Evolutionary conservation across 257 asterid species (phyloP), one percentile per base, ranked within the genome.

Genomic region (Rubia yunnanensis): DNA sequence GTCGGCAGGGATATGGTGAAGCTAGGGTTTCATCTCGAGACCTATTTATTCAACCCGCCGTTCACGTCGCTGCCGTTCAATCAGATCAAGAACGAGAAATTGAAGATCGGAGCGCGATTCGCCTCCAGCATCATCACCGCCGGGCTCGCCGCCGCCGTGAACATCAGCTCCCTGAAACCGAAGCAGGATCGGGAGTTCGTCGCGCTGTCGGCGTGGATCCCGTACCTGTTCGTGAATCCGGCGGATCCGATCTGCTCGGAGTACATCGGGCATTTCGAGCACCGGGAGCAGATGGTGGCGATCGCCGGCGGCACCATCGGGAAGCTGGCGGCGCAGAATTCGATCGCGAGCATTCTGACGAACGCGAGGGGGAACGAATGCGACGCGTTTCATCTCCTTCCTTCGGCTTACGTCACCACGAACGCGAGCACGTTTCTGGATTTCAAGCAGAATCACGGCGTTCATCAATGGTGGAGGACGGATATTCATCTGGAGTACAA

Each of bases 41-140:
- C 94, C 5, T 91, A 85, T 67, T 84, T 88, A 24, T 86, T 91
- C 64, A 88, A 88, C 24, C 90, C 97, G 0, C 96, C 96, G 5
- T 91, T 91, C 64, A 41, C 71, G 6, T 88, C 95, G 18, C 82
- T 85, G 5, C 98, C 89, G 0, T 49, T 88, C 15, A 88, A 85
- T 36, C 60, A 74, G 20, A 66, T 84, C 0, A 62, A 68, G 17
- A 84, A 76, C 67, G 84, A 81, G 64, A 88, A 73, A 69, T 2
- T 88, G 48, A 84, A 74, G 70, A 77, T 76, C 9, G 94, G 89
- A 0, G 39, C 87, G 5, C 81, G 95, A 48, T 7, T 84, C 9
- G 86, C 86, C 1, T 80, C 70, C 52, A 83, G 84, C 30, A 66
- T 83, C 8, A 44, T 88, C 10, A 88, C 86, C 0, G 88, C 91